Conservation (phyloP, 108 stramenopile species). For the Skeletonema tropicum region DNA sequence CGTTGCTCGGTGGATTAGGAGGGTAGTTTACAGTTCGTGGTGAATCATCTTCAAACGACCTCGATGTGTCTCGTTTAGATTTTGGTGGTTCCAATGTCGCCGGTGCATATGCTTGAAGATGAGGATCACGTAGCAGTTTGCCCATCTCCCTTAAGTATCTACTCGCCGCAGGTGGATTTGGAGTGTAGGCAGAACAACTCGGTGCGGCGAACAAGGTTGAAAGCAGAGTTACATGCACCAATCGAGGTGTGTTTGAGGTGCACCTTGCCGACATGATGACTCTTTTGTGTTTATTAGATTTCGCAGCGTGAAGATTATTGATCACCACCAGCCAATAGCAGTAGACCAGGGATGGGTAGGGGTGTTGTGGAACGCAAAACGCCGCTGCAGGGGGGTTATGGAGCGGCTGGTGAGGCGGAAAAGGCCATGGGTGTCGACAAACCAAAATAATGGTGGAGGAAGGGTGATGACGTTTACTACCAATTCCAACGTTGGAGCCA, state of each 20-base stretch:
- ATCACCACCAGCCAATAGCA: too few species aligned
- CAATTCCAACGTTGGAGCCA: too few species aligned
- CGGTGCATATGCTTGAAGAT: slow-evolving; percentile 14
- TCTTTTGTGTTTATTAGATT: not conserved
- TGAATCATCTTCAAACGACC: not conserved
- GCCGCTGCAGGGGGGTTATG: too few species aligned
- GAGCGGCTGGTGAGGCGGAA: too few species aligned
- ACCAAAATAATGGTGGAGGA: too few species aligned
- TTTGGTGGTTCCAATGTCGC: not conserved
- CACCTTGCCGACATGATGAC: not conserved
- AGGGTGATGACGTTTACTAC: not conserved
- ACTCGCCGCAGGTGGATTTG: slow-evolving; percentile 8
- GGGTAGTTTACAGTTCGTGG: not conserved
- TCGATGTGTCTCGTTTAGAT: not conserved
- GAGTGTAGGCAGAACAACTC: slow-evolving; percentile 2
- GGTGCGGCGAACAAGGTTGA: not conserved
- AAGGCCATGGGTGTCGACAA: too few species aligned
- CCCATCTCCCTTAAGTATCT: slow-evolving; percentile 32
- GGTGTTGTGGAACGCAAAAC: not conserved
- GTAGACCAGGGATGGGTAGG: not conserved
- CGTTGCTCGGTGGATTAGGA: not conserved
- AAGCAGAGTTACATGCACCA: not conserved
- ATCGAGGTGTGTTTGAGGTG: not conserved
- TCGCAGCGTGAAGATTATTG: not conserved
- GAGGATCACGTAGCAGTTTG: slow-evolving; percentile 28